These are phyloP conservation scores for Prunus padus DNA, from an alignment of 306 rosid species.

Conservation along the genomic window DNA sequence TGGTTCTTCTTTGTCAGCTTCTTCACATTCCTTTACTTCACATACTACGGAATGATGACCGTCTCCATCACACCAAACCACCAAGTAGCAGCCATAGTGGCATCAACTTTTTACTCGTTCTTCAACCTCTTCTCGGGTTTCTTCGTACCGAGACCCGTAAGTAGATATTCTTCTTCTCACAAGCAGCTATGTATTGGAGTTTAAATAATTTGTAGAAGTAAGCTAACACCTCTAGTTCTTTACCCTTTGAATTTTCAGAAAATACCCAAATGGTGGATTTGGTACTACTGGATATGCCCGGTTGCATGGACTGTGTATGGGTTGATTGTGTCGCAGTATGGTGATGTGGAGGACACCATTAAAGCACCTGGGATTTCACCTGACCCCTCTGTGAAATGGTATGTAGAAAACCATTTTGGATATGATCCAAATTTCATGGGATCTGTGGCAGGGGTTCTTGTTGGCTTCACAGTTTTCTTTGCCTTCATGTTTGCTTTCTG, in stretches of 20 bases:
- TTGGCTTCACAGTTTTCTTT: conserved; percentile 70
- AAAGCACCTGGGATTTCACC: conserved; percentile 26
- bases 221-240: neutral
- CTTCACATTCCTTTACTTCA: conserved; percentile 92
- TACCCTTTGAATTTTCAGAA: conserved; percentile 54
- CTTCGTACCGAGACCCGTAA: conserved; percentile 88
- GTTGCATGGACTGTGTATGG: conserved; percentile 97
- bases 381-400: conserved; percentile 38
- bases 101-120: conserved; percentile 79
- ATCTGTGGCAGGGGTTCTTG: conserved; percentile 81
- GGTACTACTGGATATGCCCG: conserved; percentile 96
- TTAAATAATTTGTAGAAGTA: neutral
- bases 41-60: conserved; percentile 97
- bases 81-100: conserved; percentile 89
- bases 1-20: conserved; percentile 87
- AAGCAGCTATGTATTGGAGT: neutral
- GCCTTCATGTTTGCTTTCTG: conserved; percentile 76
- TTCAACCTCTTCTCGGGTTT: conserved; percentile 96
- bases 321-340: conserved; percentile 79
- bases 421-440: conserved; percentile 76
- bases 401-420: conserved; percentile 62
- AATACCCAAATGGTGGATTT: conserved; percentile 95
- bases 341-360: conserved; percentile 35
- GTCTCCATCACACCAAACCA: conserved; percentile 90
- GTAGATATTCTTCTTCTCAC: conserved; percentile 24